A percentile compares a stretch with the other conserved stretches of the same genome.
Evolutionary conservation across 2,329 filamentous ascomycete genomes (phyloP).

Genomic region (Penicillium olsonii): DNA sequence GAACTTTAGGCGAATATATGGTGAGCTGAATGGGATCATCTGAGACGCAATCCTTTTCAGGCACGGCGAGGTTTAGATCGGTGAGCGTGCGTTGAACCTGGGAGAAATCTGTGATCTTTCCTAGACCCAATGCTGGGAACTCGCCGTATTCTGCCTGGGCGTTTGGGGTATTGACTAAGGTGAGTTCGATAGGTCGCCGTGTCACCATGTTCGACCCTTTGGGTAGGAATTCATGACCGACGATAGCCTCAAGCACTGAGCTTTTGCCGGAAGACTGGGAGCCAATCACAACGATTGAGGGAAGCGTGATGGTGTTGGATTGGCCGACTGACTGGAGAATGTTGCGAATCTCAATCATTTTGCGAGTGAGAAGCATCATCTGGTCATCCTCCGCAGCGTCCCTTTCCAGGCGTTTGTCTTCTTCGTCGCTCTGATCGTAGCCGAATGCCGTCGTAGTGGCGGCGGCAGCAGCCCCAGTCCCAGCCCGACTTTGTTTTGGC

Average conservation of each 20-base stretch:
- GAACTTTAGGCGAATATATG: conserved; percentile 93
- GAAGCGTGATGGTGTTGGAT: conserved; percentile 81
- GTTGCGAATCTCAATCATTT: conserved; percentile 98
- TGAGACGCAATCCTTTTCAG: conserved; percentile 86
- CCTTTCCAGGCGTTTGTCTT: conserved; percentile 61
- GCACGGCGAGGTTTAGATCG: conserved; percentile 90
- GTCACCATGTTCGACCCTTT: conserved; percentile 99
- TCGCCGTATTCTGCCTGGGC: conserved; percentile 89
- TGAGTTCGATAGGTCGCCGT: conserved; percentile 90
- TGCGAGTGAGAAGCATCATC: conserved; percentile 99
- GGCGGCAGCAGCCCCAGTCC: conserved; percentile 64
- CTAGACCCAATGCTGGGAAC: conserved; percentile 86
- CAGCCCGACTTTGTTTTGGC: conserved; percentile 57
- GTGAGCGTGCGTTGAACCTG: conserved; percentile 87
- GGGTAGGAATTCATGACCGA: conserved; percentile 94
- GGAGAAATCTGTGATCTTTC: conserved; percentile 84
- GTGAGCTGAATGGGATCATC: conserved; percentile 96
- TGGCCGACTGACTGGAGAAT: conserved; percentile 91
- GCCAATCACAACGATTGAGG: conserved; percentile 98
- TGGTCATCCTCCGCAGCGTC: conserved; percentile 85
- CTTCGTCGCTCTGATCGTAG: conserved; percentile 66
- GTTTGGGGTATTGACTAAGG: conserved; percentile 90
- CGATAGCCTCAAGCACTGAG: conserved; percentile 93
- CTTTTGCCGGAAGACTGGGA: conserved; percentile 98
- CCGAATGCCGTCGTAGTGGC: conserved; percentile 78